Conservation (phyloP, 345 rosid genomes). For the Cardamine occulta region DNA sequence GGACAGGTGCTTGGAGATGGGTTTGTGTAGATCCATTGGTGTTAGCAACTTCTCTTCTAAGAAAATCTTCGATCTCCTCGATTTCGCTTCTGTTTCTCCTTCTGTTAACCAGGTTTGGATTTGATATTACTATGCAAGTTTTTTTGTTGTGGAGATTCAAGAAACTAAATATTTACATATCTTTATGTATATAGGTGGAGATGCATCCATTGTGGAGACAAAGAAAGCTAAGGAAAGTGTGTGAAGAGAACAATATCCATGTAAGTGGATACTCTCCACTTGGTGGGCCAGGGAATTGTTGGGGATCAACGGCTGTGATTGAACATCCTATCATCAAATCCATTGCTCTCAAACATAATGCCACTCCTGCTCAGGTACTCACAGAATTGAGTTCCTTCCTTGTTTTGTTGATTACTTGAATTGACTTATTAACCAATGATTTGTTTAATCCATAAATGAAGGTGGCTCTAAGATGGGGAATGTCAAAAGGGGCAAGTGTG, state of each 20-base stretch:
- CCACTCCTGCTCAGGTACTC: conserved; percentile 76
- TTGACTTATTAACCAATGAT: conserved; percentile 1
- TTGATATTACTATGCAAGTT: background rate
- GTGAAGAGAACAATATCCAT: conserved; percentile 64
- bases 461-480: conserved; percentile 91
- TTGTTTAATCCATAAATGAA: conserved; percentile 26
- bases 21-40: conserved; percentile 72
- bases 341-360: conserved; percentile 66
- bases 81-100: conserved; percentile 69
- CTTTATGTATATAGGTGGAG: conserved; percentile 60
- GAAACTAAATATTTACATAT: conserved; percentile 6
- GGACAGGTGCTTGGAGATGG: conserved; percentile 81
- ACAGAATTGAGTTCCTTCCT: background rate
- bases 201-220: conserved; percentile 98
- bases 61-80: conserved; percentile 58
- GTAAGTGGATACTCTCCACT: conserved; percentile 88
- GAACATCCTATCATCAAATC: conserved; percentile 62
- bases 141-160: background rate
- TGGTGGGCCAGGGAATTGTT: conserved; percentile 76
- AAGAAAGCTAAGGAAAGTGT: conserved; percentile 63
- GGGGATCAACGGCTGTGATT: conserved; percentile 85
- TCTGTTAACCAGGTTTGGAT: conserved; percentile 66
- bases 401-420: background rate
- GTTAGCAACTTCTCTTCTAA: conserved; percentile 88
- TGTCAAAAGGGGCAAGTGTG: conserved; percentile 78